Evolutionary conservation across 176 grass and related monocot species (phyloP).

Genomic region (Triticum monococcum): DNA sequence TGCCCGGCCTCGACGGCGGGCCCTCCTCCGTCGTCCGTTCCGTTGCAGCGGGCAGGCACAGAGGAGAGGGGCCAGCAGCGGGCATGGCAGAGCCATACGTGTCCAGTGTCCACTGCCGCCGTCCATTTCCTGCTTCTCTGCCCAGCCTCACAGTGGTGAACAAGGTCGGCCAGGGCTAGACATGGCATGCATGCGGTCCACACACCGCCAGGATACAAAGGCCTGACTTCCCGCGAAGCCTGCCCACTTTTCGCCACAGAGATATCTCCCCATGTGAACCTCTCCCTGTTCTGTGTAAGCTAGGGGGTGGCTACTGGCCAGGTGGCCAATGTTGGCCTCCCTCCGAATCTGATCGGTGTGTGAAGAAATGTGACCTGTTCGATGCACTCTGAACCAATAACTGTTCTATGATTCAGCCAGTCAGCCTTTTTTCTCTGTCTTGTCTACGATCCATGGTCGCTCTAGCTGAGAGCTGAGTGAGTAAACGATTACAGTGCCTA

Average conservation of each 20-base stretch:
- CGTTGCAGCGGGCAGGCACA: not conserved
- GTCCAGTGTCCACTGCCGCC: not conserved
- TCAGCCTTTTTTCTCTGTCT: not conserved
- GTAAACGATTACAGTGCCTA: not conserved
- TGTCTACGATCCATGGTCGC: too few relatives aligned
- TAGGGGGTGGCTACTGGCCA: not conserved
- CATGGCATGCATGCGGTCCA: conserved; percentile 5
- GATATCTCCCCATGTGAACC: not conserved
- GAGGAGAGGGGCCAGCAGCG: not conserved
- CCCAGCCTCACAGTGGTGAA: not conserved
- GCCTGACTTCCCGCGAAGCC: not conserved
- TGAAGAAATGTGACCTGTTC: not conserved
- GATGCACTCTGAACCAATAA: not conserved
- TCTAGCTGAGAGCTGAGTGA: not conserved
- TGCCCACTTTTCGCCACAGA: not conserved
- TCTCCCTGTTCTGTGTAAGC: not conserved
- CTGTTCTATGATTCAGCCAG: not conserved
- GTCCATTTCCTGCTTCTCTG: not conserved
- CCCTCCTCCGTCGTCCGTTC: not conserved
- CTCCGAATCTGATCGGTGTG: not conserved
- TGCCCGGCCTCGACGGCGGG: not conserved
- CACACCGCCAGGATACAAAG: not conserved
- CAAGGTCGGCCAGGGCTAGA: not conserved
- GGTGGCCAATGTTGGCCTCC: not conserved
- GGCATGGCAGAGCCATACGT: not conserved